Evolutionary conservation across 345 rosid species (phyloP).

Genomic region (Limnanthes douglasii): DNA sequence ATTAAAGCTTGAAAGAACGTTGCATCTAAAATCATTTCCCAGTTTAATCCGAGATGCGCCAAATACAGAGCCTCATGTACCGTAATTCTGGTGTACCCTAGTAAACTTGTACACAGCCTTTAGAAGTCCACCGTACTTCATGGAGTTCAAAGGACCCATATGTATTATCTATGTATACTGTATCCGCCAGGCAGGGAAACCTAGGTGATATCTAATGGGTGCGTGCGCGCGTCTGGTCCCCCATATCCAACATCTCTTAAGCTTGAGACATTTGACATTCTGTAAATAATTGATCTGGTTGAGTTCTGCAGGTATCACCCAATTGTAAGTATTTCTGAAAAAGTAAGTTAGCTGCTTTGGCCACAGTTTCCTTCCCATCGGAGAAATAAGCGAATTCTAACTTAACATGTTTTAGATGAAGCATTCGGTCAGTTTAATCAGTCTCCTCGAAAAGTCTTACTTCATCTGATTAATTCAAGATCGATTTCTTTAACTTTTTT

Average conservation of each 20-base stretch:
- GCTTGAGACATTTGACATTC: constrained; percentile 61
- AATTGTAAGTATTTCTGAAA: constrained; percentile 28
- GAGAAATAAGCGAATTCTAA: constrained; percentile 60
- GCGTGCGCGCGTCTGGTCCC: constrained; percentile 73
- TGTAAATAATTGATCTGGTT: constrained; percentile 36
- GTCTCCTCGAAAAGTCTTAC: constrained; percentile 32
- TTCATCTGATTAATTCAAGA: constrained; percentile 27
- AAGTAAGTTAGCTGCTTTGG: constrained; percentile 73
- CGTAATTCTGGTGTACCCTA: constrained; percentile 61
- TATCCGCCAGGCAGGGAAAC: constrained; percentile 94
- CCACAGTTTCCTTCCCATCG: constrained; percentile 76
- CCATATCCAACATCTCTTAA: constrained; percentile 36
- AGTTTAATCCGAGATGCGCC: neutral
- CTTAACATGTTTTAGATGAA: constrained; percentile 17
- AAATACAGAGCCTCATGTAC: constrained; percentile 12
- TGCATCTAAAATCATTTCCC: too few species aligned
- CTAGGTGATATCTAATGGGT: constrained; percentile 73
- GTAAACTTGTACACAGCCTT: constrained; percentile 75
- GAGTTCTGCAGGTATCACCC: constrained; percentile 15
- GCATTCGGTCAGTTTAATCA: constrained; percentile 14
- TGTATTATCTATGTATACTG: constrained; percentile 80
- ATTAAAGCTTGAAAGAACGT: too few species aligned
- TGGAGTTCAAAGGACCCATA: constrained; percentile 68
- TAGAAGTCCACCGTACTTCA: constrained; percentile 46
- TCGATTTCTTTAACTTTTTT: constrained; percentile 57